Evolutionary conservation across 164 flowering plant genomes (phyloP), one percentile per base, ranked within the genome.

Genomic region (Nelumbo lutea): DNA sequence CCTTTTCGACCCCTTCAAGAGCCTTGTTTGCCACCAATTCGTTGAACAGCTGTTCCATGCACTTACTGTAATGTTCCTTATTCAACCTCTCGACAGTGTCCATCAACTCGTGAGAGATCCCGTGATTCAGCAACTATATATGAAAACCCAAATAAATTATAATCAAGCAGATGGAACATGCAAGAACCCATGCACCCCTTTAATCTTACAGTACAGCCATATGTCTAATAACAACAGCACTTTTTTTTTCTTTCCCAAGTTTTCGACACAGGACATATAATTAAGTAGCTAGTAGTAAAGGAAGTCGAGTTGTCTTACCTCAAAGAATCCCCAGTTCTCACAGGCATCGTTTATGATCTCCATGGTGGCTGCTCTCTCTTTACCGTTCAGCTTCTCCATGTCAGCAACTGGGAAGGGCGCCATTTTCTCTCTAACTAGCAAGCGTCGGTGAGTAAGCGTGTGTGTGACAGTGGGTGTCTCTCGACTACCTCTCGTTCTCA

Each of bases 291-390:
- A 27, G 27, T 27, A 10, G 55, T 2, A 7, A 10, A 13, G 14
- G 57, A 10, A 9, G 13, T 13, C 9, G 9, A 51, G 0, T 27
- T 43, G 7, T 8, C 0, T 15, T 84, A 92, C 97, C 89, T 92
- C 96, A 79, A 92, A 92, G 88, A 92, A 92, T 42, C 97, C 97
- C 96, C 96, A 92, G 83, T 92, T 90, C 71, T 86, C 94, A 76
- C 97, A 90, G 42, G 96, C 97, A 75, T 92, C 96, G 65, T 82
- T 77, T 65, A 90, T 90, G 59, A 70, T 68, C n/a, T 74, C 84
- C 94, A 92, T 83, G 66, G 85, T 81, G 8, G 76, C 67, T 59
- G 59, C 78, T 78, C 91, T 84, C 76, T 85, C 85, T 56, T 79
- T 87, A 43, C 96, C 90, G 71, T 86, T 79, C 5, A 92, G 79